Conservation (phyloP, 495 filamentous ascomycete genomes). For the Schizothecium vesticola region DNA sequence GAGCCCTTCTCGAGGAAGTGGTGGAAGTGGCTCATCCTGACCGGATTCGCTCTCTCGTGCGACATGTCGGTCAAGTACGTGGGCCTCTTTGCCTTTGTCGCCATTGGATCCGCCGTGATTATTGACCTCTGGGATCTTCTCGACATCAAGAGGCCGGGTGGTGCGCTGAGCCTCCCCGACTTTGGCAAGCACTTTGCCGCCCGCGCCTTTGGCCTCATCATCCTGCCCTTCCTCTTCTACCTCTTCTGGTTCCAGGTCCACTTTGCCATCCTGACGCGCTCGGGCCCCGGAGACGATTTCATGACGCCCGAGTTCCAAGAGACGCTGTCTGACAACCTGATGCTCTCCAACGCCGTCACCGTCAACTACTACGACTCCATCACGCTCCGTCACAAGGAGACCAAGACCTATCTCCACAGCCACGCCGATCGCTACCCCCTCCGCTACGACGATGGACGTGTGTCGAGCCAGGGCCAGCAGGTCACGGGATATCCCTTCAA, state of each 20-base stretch:
- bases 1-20: constrained; percentile 87
- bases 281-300: constrained; percentile 95
- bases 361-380: constrained; percentile 90
- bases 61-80: constrained; percentile 99
- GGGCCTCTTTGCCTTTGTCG: constrained; percentile 93
- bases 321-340: constrained; percentile 87
- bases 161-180: constrained; percentile 66
- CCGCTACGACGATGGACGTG: constrained; percentile 93
- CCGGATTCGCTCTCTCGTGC: constrained; percentile 88
- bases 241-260: constrained; percentile 99
- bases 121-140: constrained; percentile 95
- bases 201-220: constrained; percentile 72
- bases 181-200: constrained; percentile 90
- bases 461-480: constrained; percentile 96
- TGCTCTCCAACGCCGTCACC: constrained; percentile 76
- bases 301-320: constrained; percentile 98
- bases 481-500: constrained; percentile 97
- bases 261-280: constrained; percentile 81
- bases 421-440: constrained; percentile 85
- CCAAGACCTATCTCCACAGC: constrained; percentile 91
- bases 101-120: constrained; percentile 86
- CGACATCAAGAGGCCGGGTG: constrained; percentile 74
- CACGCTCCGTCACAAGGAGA: constrained; percentile 90
- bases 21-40: constrained; percentile 99
- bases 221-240: constrained; percentile 94